Conservation (phyloP, 1,139 yeast species). For the Kodamaea ohmeri region DNA sequence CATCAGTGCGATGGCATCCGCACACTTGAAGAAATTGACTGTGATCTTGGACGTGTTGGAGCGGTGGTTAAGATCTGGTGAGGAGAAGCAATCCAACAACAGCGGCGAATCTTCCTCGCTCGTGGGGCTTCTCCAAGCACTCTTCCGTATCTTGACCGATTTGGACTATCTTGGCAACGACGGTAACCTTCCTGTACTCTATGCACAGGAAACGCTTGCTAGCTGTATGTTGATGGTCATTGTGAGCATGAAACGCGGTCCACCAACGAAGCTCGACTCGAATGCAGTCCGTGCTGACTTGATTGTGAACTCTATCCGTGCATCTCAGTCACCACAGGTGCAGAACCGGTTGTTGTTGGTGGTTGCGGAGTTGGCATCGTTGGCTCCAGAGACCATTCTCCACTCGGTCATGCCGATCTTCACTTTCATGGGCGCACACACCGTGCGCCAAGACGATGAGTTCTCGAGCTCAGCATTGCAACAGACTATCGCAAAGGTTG, state of each 20-base stretch:
- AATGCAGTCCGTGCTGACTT: conserved; percentile 81
- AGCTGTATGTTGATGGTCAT: conserved; percentile 79
- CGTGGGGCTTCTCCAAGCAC: conserved; percentile 47
- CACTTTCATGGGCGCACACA: conserved; percentile 98
- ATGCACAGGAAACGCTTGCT: conserved; percentile 88
- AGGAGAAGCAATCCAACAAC: not conserved
- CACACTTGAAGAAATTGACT: conserved; percentile 75
- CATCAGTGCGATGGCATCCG: conserved; percentile 69
- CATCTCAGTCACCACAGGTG: conserved; percentile 89
- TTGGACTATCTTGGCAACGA: conserved; percentile 85
- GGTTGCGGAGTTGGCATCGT: conserved; percentile 80
- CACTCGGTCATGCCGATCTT: conserved; percentile 99
- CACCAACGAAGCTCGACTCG: conserved; percentile 45
- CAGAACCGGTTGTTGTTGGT: conserved; percentile 84
- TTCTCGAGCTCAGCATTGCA: conserved; percentile 90
- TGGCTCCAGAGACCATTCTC: conserved; percentile 86
- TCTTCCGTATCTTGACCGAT: conserved; percentile 76
- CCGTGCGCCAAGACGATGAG: conserved; percentile 94
- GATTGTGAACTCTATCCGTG: conserved; percentile 84
- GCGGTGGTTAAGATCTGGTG: conserved; percentile 27
- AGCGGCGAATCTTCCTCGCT: conserved; percentile 10
- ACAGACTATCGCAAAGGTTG: conserved; percentile 84
- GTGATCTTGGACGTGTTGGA: conserved; percentile 79
- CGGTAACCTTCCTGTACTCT: conserved; percentile 85
- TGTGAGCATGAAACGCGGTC: conserved; percentile 38